Conservation (phyloP, 129 eudicot species). For the Centaurea solstitialis region DNA sequence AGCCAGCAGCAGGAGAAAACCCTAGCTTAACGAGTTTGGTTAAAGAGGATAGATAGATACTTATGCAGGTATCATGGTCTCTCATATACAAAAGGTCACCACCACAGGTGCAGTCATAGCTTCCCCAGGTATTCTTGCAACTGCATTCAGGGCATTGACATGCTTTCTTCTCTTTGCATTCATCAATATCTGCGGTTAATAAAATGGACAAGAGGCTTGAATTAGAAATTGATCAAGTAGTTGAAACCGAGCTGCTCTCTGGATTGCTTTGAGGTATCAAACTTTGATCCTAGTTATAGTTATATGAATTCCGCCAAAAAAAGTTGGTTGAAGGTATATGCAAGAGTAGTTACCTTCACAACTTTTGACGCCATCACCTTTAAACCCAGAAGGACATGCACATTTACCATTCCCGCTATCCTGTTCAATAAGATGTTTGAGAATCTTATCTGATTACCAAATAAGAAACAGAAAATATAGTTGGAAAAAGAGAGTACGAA, state of each 20-base stretch:
- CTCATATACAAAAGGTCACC: slow-evolving; percentile 80
- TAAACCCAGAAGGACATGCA: slow-evolving; percentile 87
- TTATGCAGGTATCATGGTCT: slow-evolving; percentile 96
- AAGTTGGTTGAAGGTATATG: background rate
- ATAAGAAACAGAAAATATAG: background rate
- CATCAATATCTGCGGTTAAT: slow-evolving; percentile 66
- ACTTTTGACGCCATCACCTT: slow-evolving; percentile 79
- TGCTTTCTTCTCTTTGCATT: slow-evolving; percentile 86
- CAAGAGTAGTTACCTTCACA: slow-evolving; percentile 67
- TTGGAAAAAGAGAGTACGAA: slow-evolving; percentile 4
- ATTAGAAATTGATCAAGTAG: slow-evolving; percentile 11
- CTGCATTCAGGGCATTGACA: slow-evolving; percentile 95
- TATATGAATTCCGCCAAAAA: no score
- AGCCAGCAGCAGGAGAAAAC: background rate
- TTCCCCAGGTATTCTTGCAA: slow-evolving; percentile 97
- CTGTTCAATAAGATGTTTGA: slow-evolving; percentile 38
- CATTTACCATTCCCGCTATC: slow-evolving; percentile 72
- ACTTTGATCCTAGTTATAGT: background rate
- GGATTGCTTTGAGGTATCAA: background rate
- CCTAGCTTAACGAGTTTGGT: background rate
- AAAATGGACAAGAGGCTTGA: background rate
- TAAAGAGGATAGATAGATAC: slow-evolving; percentile 36
- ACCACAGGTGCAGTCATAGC: slow-evolving; percentile 82
- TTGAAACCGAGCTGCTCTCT: background rate
- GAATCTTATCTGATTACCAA: background rate